Base-by-base conservation (phyloP, 768 basidiomycete species). In the Mrakia hoshinonis region DNA sequence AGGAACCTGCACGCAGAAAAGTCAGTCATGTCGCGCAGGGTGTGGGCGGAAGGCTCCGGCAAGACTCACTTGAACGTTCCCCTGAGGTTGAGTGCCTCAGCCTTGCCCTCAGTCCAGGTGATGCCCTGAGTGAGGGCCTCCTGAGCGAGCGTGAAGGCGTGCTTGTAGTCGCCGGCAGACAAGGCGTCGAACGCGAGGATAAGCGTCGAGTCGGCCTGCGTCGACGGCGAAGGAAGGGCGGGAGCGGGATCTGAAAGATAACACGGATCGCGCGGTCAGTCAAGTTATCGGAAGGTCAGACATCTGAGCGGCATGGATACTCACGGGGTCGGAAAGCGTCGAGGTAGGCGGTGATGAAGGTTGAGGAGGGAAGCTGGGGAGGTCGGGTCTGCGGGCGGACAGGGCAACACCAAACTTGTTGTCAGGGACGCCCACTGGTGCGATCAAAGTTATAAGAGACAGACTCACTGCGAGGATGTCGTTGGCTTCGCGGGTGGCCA, bases 261-360 rank as follows among this genome's bases (percentile, higher is more conserved):
- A 2, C 26, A 2, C 31, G 48, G 20, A 18, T 18, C 11, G 43
- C 22, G 51, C 26, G 43, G 15, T 43, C 7, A 43, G 43, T 6
- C 72, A 55, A 49, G 24, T 63, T 54, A 18, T 34, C 39, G 52
- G 47, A 39, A 29, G 20, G 22, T 18, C 24, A 26, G 47, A 62
- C n/a, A n/a, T n/a, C n/a, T n/a, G n/a, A n/a, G n/a, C n/a, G n/a
- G n/a, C n/a, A 52, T 29, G 38, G 63, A 66, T 18, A 83, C 89
- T 75, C 75, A 90, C 92, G 88, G 69, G 87, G 83, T 74, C 96
- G 87, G 89, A 98, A 98, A 11, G 96, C 96, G 72, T 92, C 89
- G 78, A 98, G 92, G 82, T 98, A 99, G 0, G 95, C 90, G 15
- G 89, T 88, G 75, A 96, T 89, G 81, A 99, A 96, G 0, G 91